Base-by-base conservation (phyloP, 1,284 basidiomycete species). In the Phellopilus nigrolimitatus region DNA sequence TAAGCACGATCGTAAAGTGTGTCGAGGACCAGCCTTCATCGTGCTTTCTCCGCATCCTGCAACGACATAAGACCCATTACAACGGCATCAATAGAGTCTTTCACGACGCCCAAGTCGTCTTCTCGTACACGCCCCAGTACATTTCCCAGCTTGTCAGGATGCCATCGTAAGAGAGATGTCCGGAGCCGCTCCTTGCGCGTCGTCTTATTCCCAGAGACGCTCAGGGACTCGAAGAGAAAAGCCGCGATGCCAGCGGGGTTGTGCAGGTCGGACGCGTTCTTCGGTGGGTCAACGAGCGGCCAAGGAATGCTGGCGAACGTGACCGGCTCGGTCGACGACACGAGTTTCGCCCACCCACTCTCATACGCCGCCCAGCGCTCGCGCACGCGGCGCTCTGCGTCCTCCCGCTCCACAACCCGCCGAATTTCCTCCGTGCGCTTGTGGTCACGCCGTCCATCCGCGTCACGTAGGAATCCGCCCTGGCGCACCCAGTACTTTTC, bases 61-160 rank as follows among this genome's bases (percentile, higher is more conserved):
- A 56, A 22, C 15, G 34, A 41, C 50, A 52, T 52, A 24, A 56
- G 40, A 15, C 36, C 19, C 12, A 56, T 56, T 4, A 56, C 45
- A 10, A 56, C 50, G 19, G 49, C 45, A 39, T 56, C 54, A 22
- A 56, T 45, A 8, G 45, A 44, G 30, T 48, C 49, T 30, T 52
- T 56, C n/a, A 56, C 54, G 9, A 60, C 64, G 15, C 73, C 71
- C 56, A 66, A 57, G 53, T 88, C 84, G 12, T 68, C 68, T 13
- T 73, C 71, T 6, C 68, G 66, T 3, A 84, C 76, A 15, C 76
- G 70, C 9, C 64, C 61, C 21, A 87, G 62, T 2, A 85, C 60
- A 1, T 66, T 58, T 5, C 74, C 72, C 57, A 84, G 72, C 63
- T 87, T 82, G 65, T 89, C 87, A 0, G 86, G 84, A 64, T 89